Evolutionary conservation across 768 basidiomycete species (phyloP).

Genomic region (Trametes coccinea): DNA sequence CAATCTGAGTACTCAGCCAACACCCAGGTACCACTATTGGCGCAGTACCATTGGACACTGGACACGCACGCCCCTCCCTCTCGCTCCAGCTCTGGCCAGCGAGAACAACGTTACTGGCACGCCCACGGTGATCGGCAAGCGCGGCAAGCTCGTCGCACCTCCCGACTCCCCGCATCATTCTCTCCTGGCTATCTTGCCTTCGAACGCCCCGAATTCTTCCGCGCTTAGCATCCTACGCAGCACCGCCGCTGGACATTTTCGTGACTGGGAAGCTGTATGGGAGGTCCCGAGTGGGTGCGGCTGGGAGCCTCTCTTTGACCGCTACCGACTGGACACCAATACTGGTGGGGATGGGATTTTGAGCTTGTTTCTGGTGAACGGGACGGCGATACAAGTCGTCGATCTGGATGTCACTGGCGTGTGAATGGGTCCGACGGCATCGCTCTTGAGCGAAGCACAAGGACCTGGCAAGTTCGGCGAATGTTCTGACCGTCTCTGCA

Average conservation of each 20-base stretch:
- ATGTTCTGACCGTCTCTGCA: no score
- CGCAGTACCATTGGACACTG: constrained; percentile 31
- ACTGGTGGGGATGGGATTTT: constrained; percentile 33
- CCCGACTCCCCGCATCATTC: constrained; percentile 12
- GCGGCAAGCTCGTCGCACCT: constrained; percentile 36
- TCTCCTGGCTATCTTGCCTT: constrained; percentile 35
- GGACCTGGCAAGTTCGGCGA: neutral
- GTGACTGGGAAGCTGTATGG: constrained; percentile 37
- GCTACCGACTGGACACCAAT: constrained; percentile 28
- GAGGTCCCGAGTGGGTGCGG: constrained; percentile 33
- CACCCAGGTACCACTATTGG: constrained; percentile 33
- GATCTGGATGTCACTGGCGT: constrained; percentile 28
- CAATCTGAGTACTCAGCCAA: neutral
- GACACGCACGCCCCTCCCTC: constrained; percentile 37
- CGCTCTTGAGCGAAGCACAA: neutral
- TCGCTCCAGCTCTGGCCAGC: constrained; percentile 26
- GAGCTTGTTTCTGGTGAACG: constrained; percentile 37
- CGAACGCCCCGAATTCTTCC: constrained; percentile 37
- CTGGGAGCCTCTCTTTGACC: constrained; percentile 38
- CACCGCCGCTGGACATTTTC: constrained; percentile 35
- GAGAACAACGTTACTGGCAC: constrained; percentile 38
- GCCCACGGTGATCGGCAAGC: constrained; percentile 40
- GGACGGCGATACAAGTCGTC: constrained; percentile 31
- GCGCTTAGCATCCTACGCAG: constrained; percentile 34
- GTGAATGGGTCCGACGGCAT: neutral